Evolutionary conservation across 768 basidiomycete species (phyloP), one percentile per base, ranked within the genome.

Genomic region (Hericium rajendrae): DNA sequence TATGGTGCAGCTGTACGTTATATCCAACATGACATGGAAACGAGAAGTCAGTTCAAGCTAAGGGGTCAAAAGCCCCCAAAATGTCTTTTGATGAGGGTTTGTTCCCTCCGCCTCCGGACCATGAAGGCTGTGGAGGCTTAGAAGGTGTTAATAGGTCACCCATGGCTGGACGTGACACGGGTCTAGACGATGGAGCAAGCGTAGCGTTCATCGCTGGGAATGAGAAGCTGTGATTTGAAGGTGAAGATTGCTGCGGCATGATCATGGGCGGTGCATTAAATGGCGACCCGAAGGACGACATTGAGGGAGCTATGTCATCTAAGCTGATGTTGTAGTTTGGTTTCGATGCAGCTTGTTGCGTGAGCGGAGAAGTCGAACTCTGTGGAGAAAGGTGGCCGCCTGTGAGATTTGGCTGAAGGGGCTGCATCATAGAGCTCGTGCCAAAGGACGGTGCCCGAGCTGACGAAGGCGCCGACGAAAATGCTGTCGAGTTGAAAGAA

Each of bases 41-140:
- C n/a, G 16, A 16, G n/a, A 8, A 46, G 6, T 18, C 20, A 46
- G 43, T 18, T 46, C 16, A 46, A 9, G 79, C 76, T 48, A 89
- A 71, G 12, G 90, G 90, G 73, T 92, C 90, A 66, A 92, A 92
- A 67, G 88, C 90, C 22, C 81, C 82, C 86, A 86, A 90, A 58
- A 84, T 83, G 61, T 83, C 78, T 63, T 85, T 86, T 37, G 82
- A 77, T 13, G 77, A 62, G 50, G 74, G 77, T 60, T 82, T 82
- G 15, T 74, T 68, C 6, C 74, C 62, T 9, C 61, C 32, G 18
- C 66, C 60, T 65, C 60, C 68, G 41, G 68, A 55, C 59, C 80
- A 78, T 11, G 77, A 71, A 11, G 79, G 74, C 59, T 81, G 81
- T 28, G 78, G 66, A 32, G 83, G 82, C 66, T 77, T 83, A 16